Conservation (phyloP, 345 rosid genomes). For the Camelina neglecta region DNA sequence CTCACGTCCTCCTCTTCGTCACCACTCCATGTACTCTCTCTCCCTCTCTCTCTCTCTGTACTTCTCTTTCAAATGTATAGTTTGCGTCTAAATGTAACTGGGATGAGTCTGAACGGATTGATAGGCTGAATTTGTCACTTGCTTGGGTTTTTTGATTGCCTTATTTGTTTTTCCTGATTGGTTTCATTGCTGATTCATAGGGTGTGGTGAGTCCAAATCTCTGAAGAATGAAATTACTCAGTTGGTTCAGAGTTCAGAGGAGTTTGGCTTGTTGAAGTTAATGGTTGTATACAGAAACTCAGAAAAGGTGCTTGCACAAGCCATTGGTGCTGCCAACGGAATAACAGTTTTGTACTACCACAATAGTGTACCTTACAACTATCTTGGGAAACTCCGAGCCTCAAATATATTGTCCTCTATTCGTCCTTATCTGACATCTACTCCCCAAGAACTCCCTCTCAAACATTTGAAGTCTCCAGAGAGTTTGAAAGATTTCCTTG, state of each 20-base stretch:
- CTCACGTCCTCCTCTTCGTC: constrained; percentile 74
- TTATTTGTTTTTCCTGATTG: constrained; percentile 15
- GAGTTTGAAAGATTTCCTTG: constrained; percentile 63
- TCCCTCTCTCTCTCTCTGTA: not conserved
- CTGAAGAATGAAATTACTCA: constrained; percentile 65
- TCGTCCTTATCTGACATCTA: constrained; percentile 52
- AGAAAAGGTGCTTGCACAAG: constrained; percentile 69
- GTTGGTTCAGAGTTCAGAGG: constrained; percentile 48
- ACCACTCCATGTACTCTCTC: constrained; percentile 69
- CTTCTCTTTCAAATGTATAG: not conserved
- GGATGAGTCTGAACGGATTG: constrained; percentile 7
- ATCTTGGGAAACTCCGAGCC: constrained; percentile 71
- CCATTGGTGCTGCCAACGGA: constrained; percentile 61
- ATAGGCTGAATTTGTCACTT: not conserved
- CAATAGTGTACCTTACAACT: constrained; percentile 67
- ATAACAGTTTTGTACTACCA: constrained; percentile 62
- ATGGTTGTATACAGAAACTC: constrained; percentile 62
- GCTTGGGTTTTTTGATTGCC: constrained; percentile 2
- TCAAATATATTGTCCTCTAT: constrained; percentile 59
- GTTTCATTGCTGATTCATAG: constrained; percentile 43
- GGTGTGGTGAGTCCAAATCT: constrained; percentile 92
- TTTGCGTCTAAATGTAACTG: constrained; percentile 12
- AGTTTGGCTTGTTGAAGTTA: constrained; percentile 57
- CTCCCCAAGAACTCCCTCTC: constrained; percentile 63
- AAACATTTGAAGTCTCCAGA: constrained; percentile 48